Percentiles rank a stretch among this genome's conserved stretches.
Evolutionary conservation across 2,329 filamentous ascomycete genomes (phyloP).

Genomic region (Monilinia aucupariae): DNA sequence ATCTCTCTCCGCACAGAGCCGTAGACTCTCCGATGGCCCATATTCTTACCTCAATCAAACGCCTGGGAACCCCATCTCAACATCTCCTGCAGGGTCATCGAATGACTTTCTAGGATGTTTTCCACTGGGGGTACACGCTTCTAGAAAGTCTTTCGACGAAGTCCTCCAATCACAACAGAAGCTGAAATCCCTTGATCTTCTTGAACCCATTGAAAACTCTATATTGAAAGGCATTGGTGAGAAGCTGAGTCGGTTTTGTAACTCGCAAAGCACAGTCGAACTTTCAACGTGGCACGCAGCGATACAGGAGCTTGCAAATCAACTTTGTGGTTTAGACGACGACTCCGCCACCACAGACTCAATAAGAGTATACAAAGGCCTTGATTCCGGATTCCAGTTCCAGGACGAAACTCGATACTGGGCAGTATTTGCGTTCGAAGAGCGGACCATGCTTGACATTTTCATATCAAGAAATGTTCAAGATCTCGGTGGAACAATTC

Average conservation of each 20-base stretch:
- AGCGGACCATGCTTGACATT: slow-evolving; percentile 31
- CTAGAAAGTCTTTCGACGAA: slow-evolving; percentile 40
- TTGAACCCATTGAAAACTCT: slow-evolving; percentile 4
- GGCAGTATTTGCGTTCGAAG: slow-evolving; percentile 33
- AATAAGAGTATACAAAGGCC: slow-evolving; percentile 37
- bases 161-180: slow-evolving; percentile 41
- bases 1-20: not conserved
- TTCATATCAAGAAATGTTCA: slow-evolving; percentile 37
- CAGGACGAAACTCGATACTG: slow-evolving; percentile 36
- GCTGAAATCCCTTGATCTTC: slow-evolving; percentile 16
- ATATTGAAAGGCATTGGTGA: slow-evolving; percentile 12
- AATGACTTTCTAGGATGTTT: slow-evolving; percentile 43
- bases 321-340: slow-evolving; percentile 17
- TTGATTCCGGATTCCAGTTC: slow-evolving; percentile 37
- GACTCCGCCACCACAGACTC: slow-evolving; percentile 27
- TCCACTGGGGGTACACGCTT: slow-evolving; percentile 41
- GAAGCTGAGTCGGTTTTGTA: slow-evolving; percentile 4
- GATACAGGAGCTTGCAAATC: slow-evolving; percentile 23
- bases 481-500: slow-evolving; percentile 33
- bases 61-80: slow-evolving; percentile 35
- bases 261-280: slow-evolving; percentile 27
- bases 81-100: slow-evolving; percentile 37
- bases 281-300: slow-evolving; percentile 20
- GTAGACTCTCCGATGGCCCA: slow-evolving; percentile 10
- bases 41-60: slow-evolving; percentile 9